Base-by-base conservation (phyloP, 2,329 filamentous ascomycete species). In the Talaromyces funiculosus region DNA sequence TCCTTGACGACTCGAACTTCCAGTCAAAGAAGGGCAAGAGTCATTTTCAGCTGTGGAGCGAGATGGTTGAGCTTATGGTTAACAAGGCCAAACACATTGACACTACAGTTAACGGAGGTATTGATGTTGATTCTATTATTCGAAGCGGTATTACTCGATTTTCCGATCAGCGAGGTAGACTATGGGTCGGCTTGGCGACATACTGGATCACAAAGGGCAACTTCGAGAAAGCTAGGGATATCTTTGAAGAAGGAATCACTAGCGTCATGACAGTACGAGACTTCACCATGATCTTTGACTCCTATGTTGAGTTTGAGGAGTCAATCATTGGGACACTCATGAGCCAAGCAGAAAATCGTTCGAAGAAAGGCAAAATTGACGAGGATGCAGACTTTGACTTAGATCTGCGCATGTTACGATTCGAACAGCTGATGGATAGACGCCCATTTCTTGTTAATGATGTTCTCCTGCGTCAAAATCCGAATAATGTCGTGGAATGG, bases 251-350 rank as follows among this genome's bases (percentile, higher is more conserved):
- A 75, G 95, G 90, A 47, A 90, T 97, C 66, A 96, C 91, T 10
- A 97, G 93, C 1, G 95, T 97, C 64, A 97, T 97, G 93, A 99
- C 94, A 2, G 92, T 99, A 47, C 88, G 94, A 60, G 94, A 99
- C 76, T 99, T 99, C 71, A 95, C 92, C 0, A 84, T 97, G 59
- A 88, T 97, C 49, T 99, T 99, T 68, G 94, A 99, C 74, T 90
- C 92, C 0, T 99, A 97, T 70, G 88, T 90, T 33, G 94, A 99
- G 75, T 97, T 97, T 64, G 94, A 99, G 74, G 95, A 99, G 77
- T 93, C 92, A 0, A 88, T 97, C 66, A 96, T 97, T 65, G 88
- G 90, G 14, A 88, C 88, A 53, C 81, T 97, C 67, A 95, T 99
- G 87, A 92, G 97, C 68, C 84, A 90, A 58, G 92, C 92, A 1